Percentiles rank a stretch among this genome's conserved stretches.
Evolutionary conservation across 306 rosid species (phyloP).

Genomic region (Begonia loranthoides): DNA sequence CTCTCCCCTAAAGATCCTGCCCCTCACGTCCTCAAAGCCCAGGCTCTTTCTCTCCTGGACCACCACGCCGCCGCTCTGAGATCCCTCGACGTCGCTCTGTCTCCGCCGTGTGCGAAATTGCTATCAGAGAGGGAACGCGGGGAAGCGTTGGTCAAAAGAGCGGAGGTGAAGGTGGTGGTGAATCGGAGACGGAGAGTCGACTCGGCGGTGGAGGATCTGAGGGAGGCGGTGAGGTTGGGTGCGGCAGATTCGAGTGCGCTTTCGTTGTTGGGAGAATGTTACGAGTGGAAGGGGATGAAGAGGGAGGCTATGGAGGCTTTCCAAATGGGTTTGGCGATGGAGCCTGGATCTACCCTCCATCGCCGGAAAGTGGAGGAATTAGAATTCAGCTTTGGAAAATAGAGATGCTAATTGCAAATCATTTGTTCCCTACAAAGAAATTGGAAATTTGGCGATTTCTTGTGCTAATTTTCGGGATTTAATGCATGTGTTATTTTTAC

Average conservation of each 20-base stretch:
- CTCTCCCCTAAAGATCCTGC: constrained; percentile 36
- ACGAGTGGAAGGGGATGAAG: constrained; percentile 42
- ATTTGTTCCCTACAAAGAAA: no score
- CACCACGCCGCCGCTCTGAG: constrained; percentile 29
- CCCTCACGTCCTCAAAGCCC: constrained; percentile 42
- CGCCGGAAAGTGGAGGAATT: no score
- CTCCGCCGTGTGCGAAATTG: constrained; percentile 28
- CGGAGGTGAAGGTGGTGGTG: constrained; percentile 37
- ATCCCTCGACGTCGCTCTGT: constrained; percentile 32
- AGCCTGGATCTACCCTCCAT: constrained; percentile 15
- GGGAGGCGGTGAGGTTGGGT: constrained; percentile 20
- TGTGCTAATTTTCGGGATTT: no score
- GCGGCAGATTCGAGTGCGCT: constrained; percentile 16
- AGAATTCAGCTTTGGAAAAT: no score
- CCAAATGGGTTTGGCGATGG: constrained; percentile 20
- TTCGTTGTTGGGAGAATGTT: constrained; percentile 49
- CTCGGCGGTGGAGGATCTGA: constrained; percentile 51
- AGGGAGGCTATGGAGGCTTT: constrained; percentile 32
- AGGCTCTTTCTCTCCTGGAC: constrained; percentile 26
- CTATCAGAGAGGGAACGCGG: constrained; percentile 25
- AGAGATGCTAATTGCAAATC: no score
- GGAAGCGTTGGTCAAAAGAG: constrained; percentile 35
- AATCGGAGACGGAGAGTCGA: constrained; percentile 44
- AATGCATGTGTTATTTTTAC: no score
- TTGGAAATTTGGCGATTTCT: no score